Conservation (phyloP, 345 rosid species). For the Bruguiera gymnorhiza region DNA sequence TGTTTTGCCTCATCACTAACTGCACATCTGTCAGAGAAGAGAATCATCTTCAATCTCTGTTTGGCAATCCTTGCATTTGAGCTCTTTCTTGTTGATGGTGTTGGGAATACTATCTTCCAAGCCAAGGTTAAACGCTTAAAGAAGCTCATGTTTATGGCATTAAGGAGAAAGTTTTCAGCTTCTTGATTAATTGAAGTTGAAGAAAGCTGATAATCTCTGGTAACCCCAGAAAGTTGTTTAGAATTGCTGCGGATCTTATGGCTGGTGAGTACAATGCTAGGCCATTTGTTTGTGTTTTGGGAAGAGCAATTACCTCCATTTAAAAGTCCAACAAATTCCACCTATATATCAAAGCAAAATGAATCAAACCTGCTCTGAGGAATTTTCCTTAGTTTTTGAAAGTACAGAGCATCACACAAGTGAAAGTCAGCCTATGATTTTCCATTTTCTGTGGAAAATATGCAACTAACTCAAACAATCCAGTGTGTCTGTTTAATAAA, state of each 20-base stretch:
- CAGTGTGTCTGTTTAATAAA: not conserved
- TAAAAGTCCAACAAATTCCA: slow-evolving; percentile 41
- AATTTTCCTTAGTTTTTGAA: slow-evolving; percentile 7
- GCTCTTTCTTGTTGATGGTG: slow-evolving; percentile 61
- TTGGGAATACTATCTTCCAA: slow-evolving; percentile 91
- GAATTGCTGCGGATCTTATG: slow-evolving; percentile 26
- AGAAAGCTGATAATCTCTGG: slow-evolving; percentile 51
- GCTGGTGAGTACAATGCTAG: slow-evolving; percentile 27
- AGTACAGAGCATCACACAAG: not conserved
- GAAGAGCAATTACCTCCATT: slow-evolving; percentile 36
- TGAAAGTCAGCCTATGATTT: not conserved
- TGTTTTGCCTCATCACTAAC: slow-evolving; percentile 90
- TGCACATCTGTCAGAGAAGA: slow-evolving; percentile 93
- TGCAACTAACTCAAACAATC: not conserved
- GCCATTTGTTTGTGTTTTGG: slow-evolving; percentile 31
- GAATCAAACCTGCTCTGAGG: not conserved
- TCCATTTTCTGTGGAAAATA: not conserved
- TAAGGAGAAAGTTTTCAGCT: slow-evolving; percentile 65
- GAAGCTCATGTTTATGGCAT: slow-evolving; percentile 75
- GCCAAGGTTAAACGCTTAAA: slow-evolving; percentile 81
- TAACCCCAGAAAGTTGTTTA: slow-evolving; percentile 42
- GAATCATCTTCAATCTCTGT: slow-evolving; percentile 95
- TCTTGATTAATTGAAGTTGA: slow-evolving; percentile 55
- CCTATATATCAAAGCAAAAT: slow-evolving; percentile 35
- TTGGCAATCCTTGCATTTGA: slow-evolving; percentile 94